Conservation (phyloP, 495 filamentous ascomycete species). For the Talaromyces liani region DNA sequence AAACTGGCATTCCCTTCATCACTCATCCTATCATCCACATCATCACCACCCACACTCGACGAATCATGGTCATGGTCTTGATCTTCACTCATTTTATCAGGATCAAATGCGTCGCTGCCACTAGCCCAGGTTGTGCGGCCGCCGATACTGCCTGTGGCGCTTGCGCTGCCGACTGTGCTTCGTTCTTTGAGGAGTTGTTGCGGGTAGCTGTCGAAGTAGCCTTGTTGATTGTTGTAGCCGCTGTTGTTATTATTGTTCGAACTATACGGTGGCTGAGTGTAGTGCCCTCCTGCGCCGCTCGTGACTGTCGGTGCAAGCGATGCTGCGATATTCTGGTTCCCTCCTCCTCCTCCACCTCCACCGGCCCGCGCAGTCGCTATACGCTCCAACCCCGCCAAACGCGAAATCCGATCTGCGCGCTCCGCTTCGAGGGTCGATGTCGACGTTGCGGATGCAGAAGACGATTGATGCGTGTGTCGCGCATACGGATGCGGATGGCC, state of each 20-base stretch:
- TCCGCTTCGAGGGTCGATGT: slow-evolving; percentile 75
- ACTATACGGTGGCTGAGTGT: background rate
- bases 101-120: slow-evolving; percentile 54
- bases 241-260: background rate
- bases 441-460: slow-evolving; percentile 45
- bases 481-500: slow-evolving; percentile 53
- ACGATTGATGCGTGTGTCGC: slow-evolving; percentile 48
- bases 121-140: slow-evolving; percentile 70
- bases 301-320: background rate
- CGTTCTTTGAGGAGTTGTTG: slow-evolving; percentile 56
- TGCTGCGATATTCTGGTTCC: slow-evolving; percentile 20
- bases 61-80: slow-evolving; percentile 42
- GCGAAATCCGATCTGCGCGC: slow-evolving; percentile 87
- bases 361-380: slow-evolving; percentile 57
- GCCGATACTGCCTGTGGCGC: slow-evolving; percentile 65
- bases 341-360: background rate
- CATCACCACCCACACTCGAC: slow-evolving; percentile 44
- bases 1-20: slow-evolving; percentile 69
- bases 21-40: slow-evolving; percentile 47
- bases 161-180: slow-evolving; percentile 82
- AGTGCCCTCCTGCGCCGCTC: background rate
- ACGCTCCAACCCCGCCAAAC: slow-evolving; percentile 76
- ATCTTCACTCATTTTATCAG: slow-evolving; percentile 66
- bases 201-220: slow-evolving; percentile 65
- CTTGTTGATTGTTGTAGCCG: slow-evolving; percentile 23